Evolutionary conservation across 352 stramenopile species (phyloP), one percentile per base, ranked within the genome.

Genomic region (Phytophthora lateralis): DNA sequence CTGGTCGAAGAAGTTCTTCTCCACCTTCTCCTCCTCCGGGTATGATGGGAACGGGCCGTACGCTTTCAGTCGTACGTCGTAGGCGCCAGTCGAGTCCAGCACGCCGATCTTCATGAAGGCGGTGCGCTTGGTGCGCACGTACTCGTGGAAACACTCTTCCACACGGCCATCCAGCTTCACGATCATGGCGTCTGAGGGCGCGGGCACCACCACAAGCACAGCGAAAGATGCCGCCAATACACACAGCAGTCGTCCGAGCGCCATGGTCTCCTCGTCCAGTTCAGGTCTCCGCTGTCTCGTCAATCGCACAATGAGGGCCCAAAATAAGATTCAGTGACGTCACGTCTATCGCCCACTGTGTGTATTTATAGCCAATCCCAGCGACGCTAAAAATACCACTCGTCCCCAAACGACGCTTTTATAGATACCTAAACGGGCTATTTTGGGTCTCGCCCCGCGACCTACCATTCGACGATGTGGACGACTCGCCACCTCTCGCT

Each of bases 71-170:
- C 83, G 85, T 52, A 95, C 86, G 69, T 93, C 83, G 73, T 91
- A 92, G 38, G 60, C 41, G 34, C 89, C 80, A 27, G 73, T 65
- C 37, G 82, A 89, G 32, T 92, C 79, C 49, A 95, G 63, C 27
- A 95, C 85, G 24, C 80, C 78, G 54, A 93, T 86, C 59, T 85
- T 85, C 55, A 95, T 77, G 67, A 79, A 95, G n/a, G 85, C 85
- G 52, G 83, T 95, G 61, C 85, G 81, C 69, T 93, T 93, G 48
- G 80, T 90, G 57, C 83, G 82, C 55, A 95, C 84, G 53, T 95
- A 92, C 69, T 95, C 85, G 45, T 85, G 88, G 69, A 89, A 95
- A 49, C 85, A 95, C 66, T 92, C 78, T 60, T 89, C 73, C 46
- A 73, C 71, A 29, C 63, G 51, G 6, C 63, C 77, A 15, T 78